Base-by-base conservation (phyloP, 441 rosid species). In the Gossypium davidsonii region DNA sequence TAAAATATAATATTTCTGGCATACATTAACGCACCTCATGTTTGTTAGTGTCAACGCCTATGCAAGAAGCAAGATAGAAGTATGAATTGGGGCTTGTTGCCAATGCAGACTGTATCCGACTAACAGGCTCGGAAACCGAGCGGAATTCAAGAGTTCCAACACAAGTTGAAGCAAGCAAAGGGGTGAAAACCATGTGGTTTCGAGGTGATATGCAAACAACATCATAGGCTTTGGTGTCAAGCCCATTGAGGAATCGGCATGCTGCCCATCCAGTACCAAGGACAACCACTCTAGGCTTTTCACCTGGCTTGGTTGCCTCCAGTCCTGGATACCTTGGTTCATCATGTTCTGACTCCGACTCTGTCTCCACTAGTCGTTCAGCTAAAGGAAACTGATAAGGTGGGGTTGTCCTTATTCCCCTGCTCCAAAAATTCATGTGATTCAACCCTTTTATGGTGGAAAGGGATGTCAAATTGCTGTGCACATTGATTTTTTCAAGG, bases 221-320 rank as follows among this genome's bases (percentile, higher is more conserved):
- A 75, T 90, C 92, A 59, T 87, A 88, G 31, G 76, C 73, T 70
- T 71, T 82, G 46, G 88, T 84, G 76, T 88, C 80, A 12, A 90
- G 78, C 28, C 93, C 91, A 80, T 90, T 87, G 72, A 90, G 82
- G 76, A 90, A 90, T 25, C 91, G 79, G 67, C 93, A 88, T 7
- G 93, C 91, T 4, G 93, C 95, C 93, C 95, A 90, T 37, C 95
- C 93, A 0, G 93, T 81, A n/a, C 95, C 95, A 53, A 88, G 89
- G 23, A 90, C 91, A 52, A 88, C 90, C 68, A 88, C 93, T 77
- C 95, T 87, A 0, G 91, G 89, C 78, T 88, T 87, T 70, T 90
- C 90, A 1, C 87, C 86, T 4, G 83, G 89, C 66, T 80, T 87
- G 37, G 95, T 90, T 6, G 89, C 87, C 79, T 85, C 89, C 28